phyloP scores from a whole-genome alignment of 1,284 basidiomycete genomes.

The Sporisorium scitamineum region DNA sequence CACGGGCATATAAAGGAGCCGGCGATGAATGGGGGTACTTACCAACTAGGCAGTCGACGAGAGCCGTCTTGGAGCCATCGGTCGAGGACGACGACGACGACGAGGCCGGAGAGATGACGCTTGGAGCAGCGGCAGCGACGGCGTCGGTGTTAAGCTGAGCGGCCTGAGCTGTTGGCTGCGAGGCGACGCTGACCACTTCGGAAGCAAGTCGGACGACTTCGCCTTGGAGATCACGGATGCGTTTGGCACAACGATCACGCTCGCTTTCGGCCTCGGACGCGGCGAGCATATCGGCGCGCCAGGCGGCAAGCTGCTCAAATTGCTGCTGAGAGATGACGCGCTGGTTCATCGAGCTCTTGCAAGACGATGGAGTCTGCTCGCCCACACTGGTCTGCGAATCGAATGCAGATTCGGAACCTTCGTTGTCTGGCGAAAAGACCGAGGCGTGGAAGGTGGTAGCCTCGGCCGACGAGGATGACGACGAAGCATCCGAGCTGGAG shows the following conservation, averaged over 20 bases:
- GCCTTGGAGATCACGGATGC: conserved; percentile 36
- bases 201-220: conserved; percentile 39
- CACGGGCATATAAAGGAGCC: neutral
- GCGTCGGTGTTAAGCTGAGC: conserved; percentile 6
- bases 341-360: conserved; percentile 40
- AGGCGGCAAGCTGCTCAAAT: conserved; percentile 30
- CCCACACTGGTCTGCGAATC: conserved; percentile 40
- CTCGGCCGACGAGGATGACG: conserved; percentile 36
- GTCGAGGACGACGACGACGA: conserved; percentile 31
- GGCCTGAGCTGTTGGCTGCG: conserved; percentile 14
- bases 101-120: conserved; percentile 24
- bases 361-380: conserved; percentile 38
- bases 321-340: conserved; percentile 15
- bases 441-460: conserved; percentile 45
- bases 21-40: conserved; percentile 30
- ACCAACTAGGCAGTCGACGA: conserved; percentile 61
- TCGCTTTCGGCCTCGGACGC: conserved; percentile 22
- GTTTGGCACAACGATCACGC: conserved; percentile 35
- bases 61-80: conserved; percentile 36
- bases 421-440: conserved; percentile 45
- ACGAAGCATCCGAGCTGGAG: conserved; percentile 46
- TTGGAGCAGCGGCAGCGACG: conserved; percentile 10
- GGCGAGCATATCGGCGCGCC: conserved; percentile 34
- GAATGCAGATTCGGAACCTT: conserved; percentile 24
- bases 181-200: conserved; percentile 23